phyloP scores from a whole-genome alignment of 768 basidiomycete species.

The Suillus placidus region DNA sequence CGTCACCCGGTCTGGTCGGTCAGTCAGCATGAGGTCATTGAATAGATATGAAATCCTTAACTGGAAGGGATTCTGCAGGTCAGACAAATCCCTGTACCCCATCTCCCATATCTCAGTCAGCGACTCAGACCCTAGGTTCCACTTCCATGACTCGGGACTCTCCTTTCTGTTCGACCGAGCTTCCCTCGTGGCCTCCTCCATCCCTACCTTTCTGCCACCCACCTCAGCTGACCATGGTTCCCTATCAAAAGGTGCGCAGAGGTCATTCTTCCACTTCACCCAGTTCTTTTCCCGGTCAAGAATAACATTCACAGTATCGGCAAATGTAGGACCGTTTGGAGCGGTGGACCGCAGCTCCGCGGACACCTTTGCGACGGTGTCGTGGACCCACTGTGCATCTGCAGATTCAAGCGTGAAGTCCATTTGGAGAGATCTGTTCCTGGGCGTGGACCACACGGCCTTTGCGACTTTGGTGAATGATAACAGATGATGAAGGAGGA shows the following conservation, averaged over 20 bases:
- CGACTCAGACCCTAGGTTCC: slow-evolving; percentile 66
- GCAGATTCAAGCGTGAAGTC: slow-evolving; percentile 73
- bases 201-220: slow-evolving; percentile 50
- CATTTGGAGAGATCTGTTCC: slow-evolving; percentile 82
- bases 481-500: slow-evolving; percentile 74
- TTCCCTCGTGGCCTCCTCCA: slow-evolving; percentile 64
- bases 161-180: slow-evolving; percentile 56
- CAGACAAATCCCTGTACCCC: slow-evolving; percentile 67
- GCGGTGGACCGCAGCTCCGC: slow-evolving; percentile 71
- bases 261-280: slow-evolving; percentile 87
- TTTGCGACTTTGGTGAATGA: slow-evolving; percentile 74
- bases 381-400: slow-evolving; percentile 78
- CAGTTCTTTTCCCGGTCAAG: slow-evolving; percentile 87
- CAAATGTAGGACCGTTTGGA: slow-evolving; percentile 75
- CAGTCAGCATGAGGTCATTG: slow-evolving; percentile 8
- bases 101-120: slow-evolving; percentile 84
- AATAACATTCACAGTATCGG: slow-evolving; percentile 71
- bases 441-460: slow-evolving; percentile 55
- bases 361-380: slow-evolving; percentile 57
- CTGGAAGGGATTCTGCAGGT: slow-evolving; percentile 71
- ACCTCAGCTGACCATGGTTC: slow-evolving; percentile 59
- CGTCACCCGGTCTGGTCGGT: slow-evolving; percentile 61
- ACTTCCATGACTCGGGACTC: slow-evolving; percentile 62
- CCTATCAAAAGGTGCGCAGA: slow-evolving; percentile 79
- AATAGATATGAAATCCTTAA: slow-evolving; percentile 38